A percentile compares a stretch with the other conserved stretches of the same genome.
phyloP scores from a whole-genome alignment of 2,329 filamentous ascomycete genomes.

The Drechmeria coniospora region DNA sequence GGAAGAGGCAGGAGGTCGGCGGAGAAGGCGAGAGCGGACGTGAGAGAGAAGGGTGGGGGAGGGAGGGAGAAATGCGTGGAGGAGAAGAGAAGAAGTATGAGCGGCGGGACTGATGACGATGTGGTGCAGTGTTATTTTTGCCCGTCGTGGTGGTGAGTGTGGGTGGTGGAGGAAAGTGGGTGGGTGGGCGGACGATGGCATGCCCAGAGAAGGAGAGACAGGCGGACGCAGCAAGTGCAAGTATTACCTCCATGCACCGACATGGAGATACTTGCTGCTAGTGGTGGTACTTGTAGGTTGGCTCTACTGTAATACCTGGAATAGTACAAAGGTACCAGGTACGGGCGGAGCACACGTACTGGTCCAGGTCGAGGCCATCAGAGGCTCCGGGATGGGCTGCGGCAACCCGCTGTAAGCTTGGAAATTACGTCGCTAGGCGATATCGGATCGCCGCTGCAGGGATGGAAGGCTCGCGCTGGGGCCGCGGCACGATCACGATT shows the following conservation, averaged over 20 bases:
- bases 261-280: not conserved
- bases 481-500: conserved; percentile 5
- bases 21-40: not conserved
- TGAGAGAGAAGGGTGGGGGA: conserved; percentile 8
- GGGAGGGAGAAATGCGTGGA: no score
- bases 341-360: no score
- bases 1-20: conserved; percentile 4
- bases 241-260: no score
- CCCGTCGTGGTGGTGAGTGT: conserved; percentile 5
- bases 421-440: conserved; percentile 9
- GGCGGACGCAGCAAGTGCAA: no score
- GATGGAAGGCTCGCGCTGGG: conserved; percentile 6
- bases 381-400: no score
- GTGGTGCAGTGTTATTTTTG: not conserved
- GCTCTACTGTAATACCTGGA: no score
- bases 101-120: not conserved
- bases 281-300: no score
- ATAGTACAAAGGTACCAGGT: no score
- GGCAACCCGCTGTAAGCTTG: conserved; percentile 3
- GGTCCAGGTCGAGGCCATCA: no score
- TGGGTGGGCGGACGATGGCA: not conserved
- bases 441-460: conserved; percentile 19
- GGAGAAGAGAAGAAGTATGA: not conserved
- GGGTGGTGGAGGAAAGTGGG: conserved; percentile 3
- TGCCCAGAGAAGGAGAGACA: not conserved